Base-by-base conservation (phyloP, 2,329 filamentous ascomycete genomes). In the Bretziella fagacearum region DNA sequence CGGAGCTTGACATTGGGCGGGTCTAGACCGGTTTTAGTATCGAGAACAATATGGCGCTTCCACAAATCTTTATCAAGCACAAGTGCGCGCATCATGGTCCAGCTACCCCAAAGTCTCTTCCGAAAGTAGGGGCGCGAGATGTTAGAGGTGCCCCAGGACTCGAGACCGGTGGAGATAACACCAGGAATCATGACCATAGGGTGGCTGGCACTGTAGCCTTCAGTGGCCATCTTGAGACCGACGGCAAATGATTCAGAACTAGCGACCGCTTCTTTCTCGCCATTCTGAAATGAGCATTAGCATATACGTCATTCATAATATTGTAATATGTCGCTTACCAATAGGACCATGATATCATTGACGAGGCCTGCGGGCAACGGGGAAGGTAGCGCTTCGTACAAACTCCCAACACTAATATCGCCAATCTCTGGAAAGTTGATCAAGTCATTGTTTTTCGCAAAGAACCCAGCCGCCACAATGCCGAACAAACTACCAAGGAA, bases 21-120 rank as follows among this genome's bases (percentile, higher is more conserved):
- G 60, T 98, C 91, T 18, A 98, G 68, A 0, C 91, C 91, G 0
- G 89, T 95, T 30, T 76, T 63, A 60, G 89, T 87, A 62, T 98
- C 91, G 8, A 98, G 71, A 87, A 96, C 96, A 55, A 98, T 84
- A 60, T 98, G 91, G 56, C 69, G 79, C 67, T 95, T 98, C 91
- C 91, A 98, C 27, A 74, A 71, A 23, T 93, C 79, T 63, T 96
- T 95, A 61, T 96, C 91, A 56, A 93, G 64, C 1, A 98, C 84
- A 53, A 98, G 65, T 0, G 91, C 89, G 43, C 81, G 75, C 86
- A 98, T 95, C 91, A 98, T 98, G 53, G 77, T 93, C 91, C 93
- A 98, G 55, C 85, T 94, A 3, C 91, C 91, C 91, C 91, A 98
- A 43, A 98, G 65, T 46, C 91, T 72, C 65, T 93, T 94, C 52